A percentile compares a stretch with the other conserved stretches of the same genome.
These are phyloP conservation scores for Nannochloropsis gaditana DNA, from an alignment of 108 stramenopile species.

Conservation along the genomic window DNA sequence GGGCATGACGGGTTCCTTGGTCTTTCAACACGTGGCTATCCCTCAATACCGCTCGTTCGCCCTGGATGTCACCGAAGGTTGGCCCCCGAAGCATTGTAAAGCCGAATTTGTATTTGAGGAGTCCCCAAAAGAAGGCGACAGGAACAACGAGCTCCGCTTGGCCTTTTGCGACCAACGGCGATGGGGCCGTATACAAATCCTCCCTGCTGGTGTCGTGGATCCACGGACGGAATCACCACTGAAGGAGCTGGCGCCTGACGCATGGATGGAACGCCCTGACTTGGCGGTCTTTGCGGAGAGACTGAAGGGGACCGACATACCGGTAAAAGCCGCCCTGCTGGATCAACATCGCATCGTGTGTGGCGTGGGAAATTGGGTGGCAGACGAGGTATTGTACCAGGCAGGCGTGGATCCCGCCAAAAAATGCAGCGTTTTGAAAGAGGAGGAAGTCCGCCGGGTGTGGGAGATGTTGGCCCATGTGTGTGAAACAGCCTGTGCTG, in stretches of 20 bases:
- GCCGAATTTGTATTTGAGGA: conserved; percentile 4
- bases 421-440: neutral
- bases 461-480: neutral
- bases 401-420: neutral
- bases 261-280: neutral
- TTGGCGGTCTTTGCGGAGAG: neutral
- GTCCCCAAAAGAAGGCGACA: neutral
- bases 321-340: neutral
- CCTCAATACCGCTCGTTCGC: neutral
- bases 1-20: neutral
- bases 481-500: neutral
- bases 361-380: neutral
- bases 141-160: neutral
- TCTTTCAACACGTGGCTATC: conserved; percentile 13
- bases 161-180: conserved; percentile 17
- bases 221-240: conserved; percentile 1
- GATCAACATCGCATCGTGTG: neutral
- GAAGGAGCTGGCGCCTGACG: neutral
- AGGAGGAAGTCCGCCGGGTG: neutral
- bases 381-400: neutral
- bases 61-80: neutral
- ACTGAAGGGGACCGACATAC: neutral
- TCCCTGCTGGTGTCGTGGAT: neutral
- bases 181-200: neutral
- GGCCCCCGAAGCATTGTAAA: neutral